Evolutionary conservation across 2,329 filamentous ascomycete genomes (phyloP).

Genomic region (Botrytis aclada): DNA sequence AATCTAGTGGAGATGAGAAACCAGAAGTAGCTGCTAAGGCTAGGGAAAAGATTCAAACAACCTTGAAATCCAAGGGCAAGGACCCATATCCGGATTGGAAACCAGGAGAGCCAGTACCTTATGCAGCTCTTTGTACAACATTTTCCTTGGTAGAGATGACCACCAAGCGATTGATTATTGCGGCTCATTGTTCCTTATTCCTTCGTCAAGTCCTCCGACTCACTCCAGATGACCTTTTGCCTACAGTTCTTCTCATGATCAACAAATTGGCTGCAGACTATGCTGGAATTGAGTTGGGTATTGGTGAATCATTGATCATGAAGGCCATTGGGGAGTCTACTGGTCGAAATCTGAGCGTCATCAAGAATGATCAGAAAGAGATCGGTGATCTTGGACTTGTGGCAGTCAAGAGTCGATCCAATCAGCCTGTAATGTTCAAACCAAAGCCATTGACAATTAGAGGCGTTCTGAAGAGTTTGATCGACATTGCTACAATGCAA

Average conservation of each 20-base stretch:
- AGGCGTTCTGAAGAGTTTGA: slow-evolving; percentile 82
- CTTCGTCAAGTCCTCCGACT: slow-evolving; percentile 90
- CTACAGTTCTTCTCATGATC: slow-evolving; percentile 91
- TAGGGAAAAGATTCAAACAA: slow-evolving; percentile 75
- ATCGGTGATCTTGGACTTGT: slow-evolving; percentile 94
- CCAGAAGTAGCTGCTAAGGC: slow-evolving; percentile 70
- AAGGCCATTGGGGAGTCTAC: slow-evolving; percentile 96
- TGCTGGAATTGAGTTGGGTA: slow-evolving; percentile 93
- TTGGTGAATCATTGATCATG: slow-evolving; percentile 97
- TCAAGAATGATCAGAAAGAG: slow-evolving; percentile 94
- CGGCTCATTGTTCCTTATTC: slow-evolving; percentile 85
- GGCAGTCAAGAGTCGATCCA: slow-evolving; percentile 90
- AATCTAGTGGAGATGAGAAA: slow-evolving; percentile 59
- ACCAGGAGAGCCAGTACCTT: slow-evolving; percentile 82
- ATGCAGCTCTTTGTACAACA: slow-evolving; percentile 88
- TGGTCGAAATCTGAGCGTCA: slow-evolving; percentile 79
- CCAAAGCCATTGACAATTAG: slow-evolving; percentile 84
- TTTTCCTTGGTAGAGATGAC: slow-evolving; percentile 96
- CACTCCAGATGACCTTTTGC: slow-evolving; percentile 81
- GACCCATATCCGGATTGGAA: slow-evolving; percentile 97
- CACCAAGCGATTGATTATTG: slow-evolving; percentile 83
- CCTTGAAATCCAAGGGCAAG: slow-evolving; percentile 63
- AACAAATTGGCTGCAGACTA: slow-evolving; percentile 98
- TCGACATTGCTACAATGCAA: slow-evolving; percentile 81
- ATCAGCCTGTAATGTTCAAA: slow-evolving; percentile 98